Percentiles rank a stretch among this genome's conserved stretches.
These are phyloP conservation scores for Calocybe cyanea DNA, from an alignment of 768 basidiomycete species.

Conservation along the genomic window DNA sequence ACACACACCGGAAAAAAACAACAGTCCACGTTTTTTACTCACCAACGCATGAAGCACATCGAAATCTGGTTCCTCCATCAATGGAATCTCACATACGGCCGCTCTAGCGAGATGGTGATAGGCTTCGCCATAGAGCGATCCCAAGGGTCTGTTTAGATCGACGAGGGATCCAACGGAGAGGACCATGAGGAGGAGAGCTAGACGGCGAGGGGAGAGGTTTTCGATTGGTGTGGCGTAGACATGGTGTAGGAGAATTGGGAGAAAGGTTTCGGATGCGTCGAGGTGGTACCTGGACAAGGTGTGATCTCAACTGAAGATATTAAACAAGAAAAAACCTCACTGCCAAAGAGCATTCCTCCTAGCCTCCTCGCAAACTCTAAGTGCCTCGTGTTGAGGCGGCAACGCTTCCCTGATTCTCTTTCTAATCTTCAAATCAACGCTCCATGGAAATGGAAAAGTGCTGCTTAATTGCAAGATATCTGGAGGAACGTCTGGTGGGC, in stretches of 20 bases:
- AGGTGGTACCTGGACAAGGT: constrained; percentile 51
- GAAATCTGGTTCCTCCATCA: constrained; percentile 73
- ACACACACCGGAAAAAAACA: constrained; percentile 6
- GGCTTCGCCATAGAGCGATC: constrained; percentile 57
- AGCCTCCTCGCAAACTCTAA: constrained; percentile 58
- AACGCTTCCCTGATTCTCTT: constrained; percentile 61
- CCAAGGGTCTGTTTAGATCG: constrained; percentile 53
- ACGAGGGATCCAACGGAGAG: constrained; percentile 70
- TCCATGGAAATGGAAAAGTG: constrained; percentile 69
- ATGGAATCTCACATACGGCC: constrained; percentile 66
- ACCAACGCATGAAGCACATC: constrained; percentile 69
- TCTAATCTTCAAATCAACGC: constrained; percentile 58
- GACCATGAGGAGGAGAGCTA: constrained; percentile 67
- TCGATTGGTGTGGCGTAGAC: constrained; percentile 60
- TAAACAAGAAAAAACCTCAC: constrained; percentile 36
- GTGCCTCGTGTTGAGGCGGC: constrained; percentile 55
- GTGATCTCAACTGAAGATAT: constrained; percentile 5
- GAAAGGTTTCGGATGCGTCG: constrained; percentile 66
- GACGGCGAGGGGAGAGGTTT: constrained; percentile 59
- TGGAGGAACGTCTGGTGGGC: constrained; percentile 34
- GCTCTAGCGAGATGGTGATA: constrained; percentile 67
- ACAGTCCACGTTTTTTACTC: constrained; percentile 19
- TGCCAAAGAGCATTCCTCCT: constrained; percentile 71
- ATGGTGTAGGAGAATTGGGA: constrained; percentile 66
- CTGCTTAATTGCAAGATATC: constrained; percentile 58